Evolutionary conservation across 371 early-diverging fungal species (phyloP).

Genomic region (Actinomortierella ambigua): DNA sequence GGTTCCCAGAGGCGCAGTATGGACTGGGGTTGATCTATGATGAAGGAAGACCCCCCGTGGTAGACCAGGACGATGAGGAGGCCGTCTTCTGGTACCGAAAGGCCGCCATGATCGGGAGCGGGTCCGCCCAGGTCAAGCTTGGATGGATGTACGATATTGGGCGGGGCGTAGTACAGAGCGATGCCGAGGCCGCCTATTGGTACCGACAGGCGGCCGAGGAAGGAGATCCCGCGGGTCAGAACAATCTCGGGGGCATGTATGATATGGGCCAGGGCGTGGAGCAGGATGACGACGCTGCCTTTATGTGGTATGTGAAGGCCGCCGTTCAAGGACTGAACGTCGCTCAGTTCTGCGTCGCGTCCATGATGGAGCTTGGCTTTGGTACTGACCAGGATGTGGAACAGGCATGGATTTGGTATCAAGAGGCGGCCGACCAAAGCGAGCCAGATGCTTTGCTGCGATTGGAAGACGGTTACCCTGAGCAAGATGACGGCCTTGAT

Average conservation of each 20-base stretch:
- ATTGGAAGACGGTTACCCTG: conserved; percentile 70
- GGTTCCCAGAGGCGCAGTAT: conserved; percentile 78
- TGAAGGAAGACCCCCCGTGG: conserved; percentile 77
- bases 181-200: conserved; percentile 67
- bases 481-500: conserved; percentile 58
- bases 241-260: conserved; percentile 83
- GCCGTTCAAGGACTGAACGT: conserved; percentile 76
- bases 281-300: conserved; percentile 60
- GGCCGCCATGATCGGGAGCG: conserved; percentile 56
- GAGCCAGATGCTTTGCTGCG: conserved; percentile 79
- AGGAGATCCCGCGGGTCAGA: conserved; percentile 70
- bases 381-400: conserved; percentile 67
- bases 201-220: conserved; percentile 65
- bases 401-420: conserved; percentile 74
- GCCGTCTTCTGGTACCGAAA: conserved; percentile 63
- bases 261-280: conserved; percentile 78
- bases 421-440: conserved; percentile 67
- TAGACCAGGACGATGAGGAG: conserved; percentile 50
- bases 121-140: conserved; percentile 71
- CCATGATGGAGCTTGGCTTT: conserved; percentile 79
- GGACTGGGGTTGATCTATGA: conserved; percentile 78
- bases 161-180: conserved; percentile 68
- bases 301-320: conserved; percentile 68
- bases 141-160: conserved; percentile 85
- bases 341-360: conserved; percentile 80